phyloP scores from a whole-genome alignment of 2,329 filamentous ascomycete species.

The Fusarium coffeatum region DNA sequence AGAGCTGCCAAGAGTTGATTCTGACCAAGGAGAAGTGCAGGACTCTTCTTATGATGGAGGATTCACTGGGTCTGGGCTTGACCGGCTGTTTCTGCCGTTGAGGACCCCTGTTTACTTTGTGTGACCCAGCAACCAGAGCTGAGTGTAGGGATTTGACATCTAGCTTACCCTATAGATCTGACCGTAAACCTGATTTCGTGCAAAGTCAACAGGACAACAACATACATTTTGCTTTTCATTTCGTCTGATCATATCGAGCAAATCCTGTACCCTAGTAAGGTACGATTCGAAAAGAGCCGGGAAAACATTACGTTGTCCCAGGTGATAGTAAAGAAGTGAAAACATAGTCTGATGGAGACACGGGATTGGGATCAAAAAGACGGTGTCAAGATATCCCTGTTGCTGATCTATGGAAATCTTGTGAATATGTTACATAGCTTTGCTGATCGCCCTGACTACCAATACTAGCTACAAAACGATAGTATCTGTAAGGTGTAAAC shows the following conservation, averaged over 20 bases:
- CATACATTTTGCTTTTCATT: neutral
- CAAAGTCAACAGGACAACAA: neutral
- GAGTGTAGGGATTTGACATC: neutral
- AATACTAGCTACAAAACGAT: neutral
- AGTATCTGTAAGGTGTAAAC: neutral
- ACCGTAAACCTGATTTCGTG: neutral
- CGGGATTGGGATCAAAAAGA: neutral
- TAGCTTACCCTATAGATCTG: neutral
- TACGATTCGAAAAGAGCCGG: accelerated
- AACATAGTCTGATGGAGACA: neutral
- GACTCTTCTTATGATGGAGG: conserved; percentile 5
- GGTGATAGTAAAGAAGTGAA: neutral
- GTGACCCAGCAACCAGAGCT: conserved; percentile 33
- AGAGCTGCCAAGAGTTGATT: conserved; percentile 17
- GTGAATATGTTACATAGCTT: neutral
- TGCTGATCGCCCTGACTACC: neutral
- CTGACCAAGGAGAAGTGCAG: conserved; percentile 13
- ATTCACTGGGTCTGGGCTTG: conserved; percentile 12
- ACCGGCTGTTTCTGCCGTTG: conserved; percentile 10
- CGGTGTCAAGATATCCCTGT: conserved; percentile 10
- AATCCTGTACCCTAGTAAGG: accelerated
- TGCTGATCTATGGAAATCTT: conserved; percentile 6
- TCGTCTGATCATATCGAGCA: neutral
- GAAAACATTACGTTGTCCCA: neutral
- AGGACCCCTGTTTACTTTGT: conserved; percentile 12